These are phyloP conservation scores for Ensete glaucum DNA, from an alignment of 176 grass and related monocot genomes.

Conservation along the genomic window DNA sequence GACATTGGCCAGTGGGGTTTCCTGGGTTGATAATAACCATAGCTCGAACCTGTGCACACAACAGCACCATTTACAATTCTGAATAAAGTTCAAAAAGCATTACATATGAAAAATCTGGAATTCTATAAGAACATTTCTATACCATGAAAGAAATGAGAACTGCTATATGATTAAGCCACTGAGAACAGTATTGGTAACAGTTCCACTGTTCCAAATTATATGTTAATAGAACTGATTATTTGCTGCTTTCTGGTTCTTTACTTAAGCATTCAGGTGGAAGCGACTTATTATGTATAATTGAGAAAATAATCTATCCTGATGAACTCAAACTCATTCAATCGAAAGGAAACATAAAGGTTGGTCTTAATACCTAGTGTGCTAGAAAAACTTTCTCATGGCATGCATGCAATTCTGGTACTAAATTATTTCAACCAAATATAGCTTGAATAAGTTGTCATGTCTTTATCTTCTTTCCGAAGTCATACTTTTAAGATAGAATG, in stretches of 20 bases:
- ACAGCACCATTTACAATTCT: not conserved
- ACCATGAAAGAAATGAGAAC: no score
- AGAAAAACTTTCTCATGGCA: not conserved
- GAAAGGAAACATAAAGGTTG: no score
- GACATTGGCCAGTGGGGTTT: conserved; percentile 95
- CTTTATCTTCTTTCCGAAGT: not conserved
- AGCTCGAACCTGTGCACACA: conserved; percentile 57
- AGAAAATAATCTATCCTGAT: no score
- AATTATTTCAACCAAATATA: not conserved
- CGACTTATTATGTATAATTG: no score
- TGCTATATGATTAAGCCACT: no score
- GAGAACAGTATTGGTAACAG: no score
- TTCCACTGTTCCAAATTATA: no score
- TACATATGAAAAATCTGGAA: not conserved
- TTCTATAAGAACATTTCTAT: not conserved
- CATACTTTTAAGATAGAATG: not conserved
- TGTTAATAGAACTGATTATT: no score
- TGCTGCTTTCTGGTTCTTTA: no score
- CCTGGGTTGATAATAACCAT: conserved; percentile 99
- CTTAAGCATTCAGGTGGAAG: no score
- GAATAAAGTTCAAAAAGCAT: not conserved
- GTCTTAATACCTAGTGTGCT: no score
- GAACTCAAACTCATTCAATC: no score
- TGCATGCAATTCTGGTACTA: not conserved
- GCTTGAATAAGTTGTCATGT: not conserved